phyloP scores from a whole-genome alignment of 179 eudicot genomes.

The Vitellaria paradoxa region DNA sequence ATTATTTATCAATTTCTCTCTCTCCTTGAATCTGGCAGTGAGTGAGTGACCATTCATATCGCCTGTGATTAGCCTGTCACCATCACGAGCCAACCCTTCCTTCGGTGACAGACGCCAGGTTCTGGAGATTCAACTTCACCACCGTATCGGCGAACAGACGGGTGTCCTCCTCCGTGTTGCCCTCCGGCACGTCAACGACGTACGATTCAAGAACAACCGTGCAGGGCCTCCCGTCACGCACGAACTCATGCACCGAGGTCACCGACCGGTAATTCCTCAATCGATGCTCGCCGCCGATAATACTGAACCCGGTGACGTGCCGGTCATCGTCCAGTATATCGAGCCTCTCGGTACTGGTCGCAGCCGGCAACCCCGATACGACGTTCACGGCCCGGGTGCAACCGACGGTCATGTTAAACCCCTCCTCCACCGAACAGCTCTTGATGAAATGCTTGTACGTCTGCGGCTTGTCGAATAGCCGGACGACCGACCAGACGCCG shows the following conservation, averaged over 20 bases:
- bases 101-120: conserved; percentile 41
- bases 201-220: conserved; percentile 48
- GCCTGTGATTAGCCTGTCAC: conserved; percentile 7
- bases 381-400: conserved; percentile 44
- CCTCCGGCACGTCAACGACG: conserved; percentile 53
- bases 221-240: conserved; percentile 28
- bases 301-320: conserved; percentile 37
- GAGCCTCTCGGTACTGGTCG: conserved; percentile 47
- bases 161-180: conserved; percentile 52
- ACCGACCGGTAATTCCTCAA: conserved; percentile 45
- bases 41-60: not conserved
- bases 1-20: too few relatives aligned
- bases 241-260: conserved; percentile 40
- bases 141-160: conserved; percentile 51
- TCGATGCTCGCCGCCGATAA: conserved; percentile 53
- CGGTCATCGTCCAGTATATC: conserved; percentile 40
- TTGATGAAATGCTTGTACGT: conserved; percentile 56
- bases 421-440: conserved; percentile 31
- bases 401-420: conserved; percentile 26
- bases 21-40: too few relatives aligned
- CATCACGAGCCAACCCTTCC: conserved; percentile 22
- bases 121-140: conserved; percentile 47
- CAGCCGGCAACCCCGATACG: conserved; percentile 51
- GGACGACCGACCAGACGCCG: conserved; percentile 48
- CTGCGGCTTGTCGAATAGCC: conserved; percentile 53